Evolutionary conservation across 805 yeast species (phyloP).

Genomic region (Starmerella sp.): DNA sequence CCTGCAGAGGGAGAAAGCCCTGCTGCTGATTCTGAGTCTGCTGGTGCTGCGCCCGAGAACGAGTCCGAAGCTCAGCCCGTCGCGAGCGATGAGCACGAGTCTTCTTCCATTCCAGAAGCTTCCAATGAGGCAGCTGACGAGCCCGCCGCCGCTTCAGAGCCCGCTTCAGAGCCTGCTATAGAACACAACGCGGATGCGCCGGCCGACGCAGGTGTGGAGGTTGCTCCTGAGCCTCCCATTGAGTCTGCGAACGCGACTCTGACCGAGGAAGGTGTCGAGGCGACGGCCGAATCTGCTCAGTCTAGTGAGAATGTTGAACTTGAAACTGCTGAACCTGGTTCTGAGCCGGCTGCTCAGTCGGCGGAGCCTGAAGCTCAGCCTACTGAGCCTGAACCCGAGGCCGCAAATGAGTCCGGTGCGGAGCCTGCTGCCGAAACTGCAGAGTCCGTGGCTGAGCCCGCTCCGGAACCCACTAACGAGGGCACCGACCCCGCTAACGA

Average conservation of each 20-base stretch:
- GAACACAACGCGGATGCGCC: neutral
- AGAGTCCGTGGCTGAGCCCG: neutral
- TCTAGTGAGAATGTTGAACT: neutral
- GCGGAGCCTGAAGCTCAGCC: neutral
- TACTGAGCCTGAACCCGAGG: neutral
- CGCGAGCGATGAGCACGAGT: too few relatives aligned
- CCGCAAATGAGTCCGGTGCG: neutral
- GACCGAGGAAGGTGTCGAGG: neutral
- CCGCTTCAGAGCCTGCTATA: neutral
- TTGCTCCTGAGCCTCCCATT: neutral
- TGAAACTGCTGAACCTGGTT: neutral
- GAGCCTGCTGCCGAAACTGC: neutral
- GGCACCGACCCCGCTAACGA: too few relatives aligned
- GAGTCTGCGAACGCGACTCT: too few relatives aligned
- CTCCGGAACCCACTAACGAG: neutral
- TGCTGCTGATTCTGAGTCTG: too few relatives aligned
- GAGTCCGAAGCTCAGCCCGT: too few relatives aligned
- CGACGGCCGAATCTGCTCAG: neutral
- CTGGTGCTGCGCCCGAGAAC: too few relatives aligned
- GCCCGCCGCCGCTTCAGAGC: neutral
- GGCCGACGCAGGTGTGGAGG: too few relatives aligned
- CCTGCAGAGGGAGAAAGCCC: too few relatives aligned
- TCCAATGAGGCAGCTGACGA: neutral
- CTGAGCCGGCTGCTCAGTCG: neutral
- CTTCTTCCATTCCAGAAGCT: neutral